These are phyloP conservation scores for Trametes elegans DNA, from an alignment of 768 basidiomycete genomes.

Conservation along the genomic window DNA sequence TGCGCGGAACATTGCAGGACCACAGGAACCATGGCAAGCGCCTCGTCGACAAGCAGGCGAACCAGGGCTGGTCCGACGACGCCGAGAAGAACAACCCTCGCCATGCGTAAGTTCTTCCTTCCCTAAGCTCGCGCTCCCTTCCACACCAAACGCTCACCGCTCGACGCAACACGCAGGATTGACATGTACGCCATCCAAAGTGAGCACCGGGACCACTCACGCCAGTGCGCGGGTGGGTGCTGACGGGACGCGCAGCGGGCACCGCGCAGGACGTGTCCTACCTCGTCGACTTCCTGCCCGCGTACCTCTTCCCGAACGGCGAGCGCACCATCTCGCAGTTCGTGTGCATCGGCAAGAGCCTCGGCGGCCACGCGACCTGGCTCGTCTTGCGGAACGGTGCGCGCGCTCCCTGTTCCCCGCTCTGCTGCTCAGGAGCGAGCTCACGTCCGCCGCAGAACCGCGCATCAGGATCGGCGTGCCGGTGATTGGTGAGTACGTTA, in stretches of 20 bases:
- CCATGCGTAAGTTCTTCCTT: conserved; percentile 37
- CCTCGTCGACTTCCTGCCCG: conserved; percentile 76
- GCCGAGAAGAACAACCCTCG: conserved; percentile 37
- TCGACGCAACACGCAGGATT: conserved; percentile 29
- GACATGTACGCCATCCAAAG: conserved; percentile 51
- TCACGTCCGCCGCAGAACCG: conserved; percentile 34
- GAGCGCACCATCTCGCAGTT: conserved; percentile 64
- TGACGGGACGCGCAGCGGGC: conserved; percentile 40
- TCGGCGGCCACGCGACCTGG: conserved; percentile 88
- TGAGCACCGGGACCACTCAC: conserved; percentile 26
- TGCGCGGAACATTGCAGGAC: conserved; percentile 33
- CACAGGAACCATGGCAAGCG: conserved; percentile 53
- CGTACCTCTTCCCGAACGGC: conserved; percentile 67
- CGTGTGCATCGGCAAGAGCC: conserved; percentile 72
- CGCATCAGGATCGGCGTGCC: conserved; percentile 43
- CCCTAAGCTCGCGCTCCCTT: no score
- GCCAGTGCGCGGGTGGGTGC: neutral
- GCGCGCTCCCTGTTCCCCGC: neutral
- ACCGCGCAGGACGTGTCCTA: conserved; percentile 76
- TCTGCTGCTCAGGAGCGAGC: no score
- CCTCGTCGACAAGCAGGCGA: conserved; percentile 35
- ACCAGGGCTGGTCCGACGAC: conserved; percentile 37
- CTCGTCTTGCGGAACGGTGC: conserved; percentile 52
- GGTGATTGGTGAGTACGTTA: conserved; percentile 29
- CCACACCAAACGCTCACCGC: no score